Conservation (phyloP, 305 asterid genomes). For the Fraxinus velutina region DNA sequence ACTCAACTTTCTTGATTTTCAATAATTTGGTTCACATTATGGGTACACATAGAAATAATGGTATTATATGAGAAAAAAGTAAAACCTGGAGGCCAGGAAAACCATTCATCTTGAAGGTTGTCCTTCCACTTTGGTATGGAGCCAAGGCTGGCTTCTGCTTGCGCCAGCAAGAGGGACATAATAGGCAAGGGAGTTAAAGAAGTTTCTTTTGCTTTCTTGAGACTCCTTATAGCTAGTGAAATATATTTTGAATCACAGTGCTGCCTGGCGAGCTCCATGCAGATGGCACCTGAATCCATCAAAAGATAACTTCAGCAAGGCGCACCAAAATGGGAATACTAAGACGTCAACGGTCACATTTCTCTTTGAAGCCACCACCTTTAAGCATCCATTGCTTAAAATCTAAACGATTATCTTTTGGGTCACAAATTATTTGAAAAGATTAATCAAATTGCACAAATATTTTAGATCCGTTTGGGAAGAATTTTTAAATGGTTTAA, state of each 20-base stretch:
- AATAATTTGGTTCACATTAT: conserved; percentile 9
- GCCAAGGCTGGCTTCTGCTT: conserved; percentile 92
- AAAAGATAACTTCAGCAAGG: not conserved
- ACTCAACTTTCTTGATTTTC: conserved; percentile 4
- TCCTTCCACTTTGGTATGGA: conserved; percentile 66
- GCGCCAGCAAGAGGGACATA: conserved; percentile 68
- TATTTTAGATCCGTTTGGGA: not conserved
- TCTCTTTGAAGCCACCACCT: not conserved
- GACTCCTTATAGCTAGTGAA: conserved; percentile 61
- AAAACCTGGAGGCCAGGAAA: conserved; percentile 79
- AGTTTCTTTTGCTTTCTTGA: conserved; percentile 60
- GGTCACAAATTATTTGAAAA: not conserved
- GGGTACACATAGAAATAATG: conserved; percentile 8
- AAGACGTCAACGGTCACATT: not conserved
- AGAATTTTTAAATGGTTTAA: not conserved
- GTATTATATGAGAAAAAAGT: conserved; percentile 12
- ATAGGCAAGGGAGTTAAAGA: conserved; percentile 52
- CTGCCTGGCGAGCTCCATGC: conserved; percentile 84
- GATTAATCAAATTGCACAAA: conserved; percentile 4
- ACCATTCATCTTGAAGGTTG: conserved; percentile 66
- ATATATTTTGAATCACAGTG: conserved; percentile 63
- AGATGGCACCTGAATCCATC: conserved; percentile 59
- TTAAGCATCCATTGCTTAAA: not conserved
- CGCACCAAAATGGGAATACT: not conserved
- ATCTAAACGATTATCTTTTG: not conserved